Conservation (phyloP, 441 rosid species). For the Kokia cookei region DNA sequence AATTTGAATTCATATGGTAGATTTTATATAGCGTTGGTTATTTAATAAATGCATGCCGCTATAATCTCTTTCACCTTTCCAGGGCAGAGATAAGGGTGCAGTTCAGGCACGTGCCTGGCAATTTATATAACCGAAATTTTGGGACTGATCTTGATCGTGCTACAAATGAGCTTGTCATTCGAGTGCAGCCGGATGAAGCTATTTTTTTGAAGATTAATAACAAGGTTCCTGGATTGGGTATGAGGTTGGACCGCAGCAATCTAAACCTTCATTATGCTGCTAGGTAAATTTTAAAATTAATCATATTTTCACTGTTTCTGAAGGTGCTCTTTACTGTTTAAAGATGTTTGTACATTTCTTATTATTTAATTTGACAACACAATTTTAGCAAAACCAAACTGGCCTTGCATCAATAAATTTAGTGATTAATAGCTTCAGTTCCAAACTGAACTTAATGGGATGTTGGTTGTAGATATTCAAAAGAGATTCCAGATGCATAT, state of each 20-base stretch:
- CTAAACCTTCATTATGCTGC: constrained; percentile 86
- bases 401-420: too few species aligned
- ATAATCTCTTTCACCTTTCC: constrained; percentile 6
- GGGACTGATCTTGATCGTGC: constrained; percentile 75
- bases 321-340: background rate
- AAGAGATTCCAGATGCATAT: constrained; percentile 91
- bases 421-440: background rate
- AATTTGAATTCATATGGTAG: background rate
- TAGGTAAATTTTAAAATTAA: constrained; percentile 34
- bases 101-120: constrained; percentile 89
- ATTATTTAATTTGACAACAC: background rate
- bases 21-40: background rate
- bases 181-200: constrained; percentile 92
- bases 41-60: background rate
- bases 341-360: background rate
- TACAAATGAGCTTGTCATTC: constrained; percentile 85
- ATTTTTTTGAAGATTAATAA: constrained; percentile 90
- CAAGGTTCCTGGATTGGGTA: constrained; percentile 92
- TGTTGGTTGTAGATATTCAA: constrained; percentile 49
- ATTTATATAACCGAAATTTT: constrained; percentile 63
- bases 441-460: background rate
- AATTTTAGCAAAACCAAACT: background rate
- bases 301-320: background rate
- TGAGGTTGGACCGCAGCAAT: constrained; percentile 82
- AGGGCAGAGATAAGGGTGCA: constrained; percentile 91